Evolutionary conservation across 257 asterid genomes (phyloP).

Genomic region (Ocimum tenuiflorum): DNA sequence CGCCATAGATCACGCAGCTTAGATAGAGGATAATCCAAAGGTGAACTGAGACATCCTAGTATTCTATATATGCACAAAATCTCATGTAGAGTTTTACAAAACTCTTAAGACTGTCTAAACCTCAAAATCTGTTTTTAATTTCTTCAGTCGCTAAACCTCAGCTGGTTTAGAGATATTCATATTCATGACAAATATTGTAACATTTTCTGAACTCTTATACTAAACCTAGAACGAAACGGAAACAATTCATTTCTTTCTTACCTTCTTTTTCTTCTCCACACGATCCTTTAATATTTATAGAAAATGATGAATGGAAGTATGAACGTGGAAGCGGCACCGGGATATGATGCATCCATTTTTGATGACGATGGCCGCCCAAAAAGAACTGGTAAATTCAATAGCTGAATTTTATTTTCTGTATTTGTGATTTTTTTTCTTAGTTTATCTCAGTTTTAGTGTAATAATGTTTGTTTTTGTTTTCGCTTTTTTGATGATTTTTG

Average conservation of each 20-base stretch:
- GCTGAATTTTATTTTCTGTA: not conserved
- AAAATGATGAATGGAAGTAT: conserved; percentile 18
- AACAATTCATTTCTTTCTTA: too few species aligned
- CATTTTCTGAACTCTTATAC: too few species aligned
- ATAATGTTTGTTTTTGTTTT: too few species aligned
- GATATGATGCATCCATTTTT: conserved; percentile 23
- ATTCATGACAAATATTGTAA: too few species aligned
- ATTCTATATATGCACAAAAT: not conserved
- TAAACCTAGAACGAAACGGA: too few species aligned
- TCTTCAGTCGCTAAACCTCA: too few species aligned
- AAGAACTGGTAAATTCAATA: conserved; percentile 26
- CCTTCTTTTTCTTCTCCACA: not conserved
- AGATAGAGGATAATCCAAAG: not conserved
- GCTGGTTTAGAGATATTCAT: too few species aligned
- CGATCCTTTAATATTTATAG: not conserved
- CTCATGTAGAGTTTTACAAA: not conserved
- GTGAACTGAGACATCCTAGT: not conserved
- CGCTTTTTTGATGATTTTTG: too few species aligned
- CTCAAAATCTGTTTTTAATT: too few species aligned
- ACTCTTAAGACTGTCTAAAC: too few species aligned
- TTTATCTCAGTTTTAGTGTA: too few species aligned
- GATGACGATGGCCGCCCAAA: conserved; percentile 48
- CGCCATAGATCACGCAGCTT: not conserved
- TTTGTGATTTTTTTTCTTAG: too few species aligned
- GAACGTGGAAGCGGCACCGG: conserved; percentile 7